Evolutionary conservation across 192 early-diverging fungal species (phyloP), one percentile per base, ranked within the genome.

Genomic region (Tieghemiomyces parasiticus): DNA sequence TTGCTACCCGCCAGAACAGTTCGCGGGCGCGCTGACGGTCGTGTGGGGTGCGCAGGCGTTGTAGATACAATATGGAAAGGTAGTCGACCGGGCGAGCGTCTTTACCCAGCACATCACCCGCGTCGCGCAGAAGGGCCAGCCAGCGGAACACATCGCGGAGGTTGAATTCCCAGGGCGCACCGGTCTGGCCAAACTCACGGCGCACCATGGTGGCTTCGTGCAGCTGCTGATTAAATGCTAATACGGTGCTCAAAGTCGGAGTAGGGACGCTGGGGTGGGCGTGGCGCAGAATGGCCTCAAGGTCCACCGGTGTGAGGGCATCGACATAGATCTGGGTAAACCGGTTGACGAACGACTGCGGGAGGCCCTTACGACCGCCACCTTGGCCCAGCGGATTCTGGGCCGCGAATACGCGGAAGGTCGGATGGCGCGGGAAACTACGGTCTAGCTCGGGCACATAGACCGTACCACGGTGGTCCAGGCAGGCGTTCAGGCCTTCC

Each of bases 101-200:
- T 25, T 76, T 72, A 35, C 64, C 63, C 20, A 64, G 66, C 12
- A 73, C 62, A 10, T 66, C 67, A 25, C 69, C 58, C 46, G 71
- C 63, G 53, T 74, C 73, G n/a, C 71, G 66, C 66, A 87, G 78
- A 24, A 96, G 68, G 38, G 95, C 88, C 60, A 99, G 74, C 84
- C 94, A 95, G 31, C 95, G 83, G 67, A 89, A 80, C 29, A 95
- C 86, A 75, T 99, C 95, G n/a, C 95, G 87, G 62, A 99, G 67
- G 63, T 99, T 99, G 69, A 97, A 99, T 63, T 99, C 95, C 95
- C 95, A 99, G 1, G 95, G 95, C 19, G 79, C 72, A 13, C 95
- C 95, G 1, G 75, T 70, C 2, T 79, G 70, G 25, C 72, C 76
- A 78, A 93, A 95, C 47, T 64, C 61, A 25, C 88, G 78, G 48